Percentiles rank a stretch among this genome's conserved stretches.
Conservation (phyloP, 2,329 filamentous ascomycete genomes). For the Sporothrix mexicana region DNA sequence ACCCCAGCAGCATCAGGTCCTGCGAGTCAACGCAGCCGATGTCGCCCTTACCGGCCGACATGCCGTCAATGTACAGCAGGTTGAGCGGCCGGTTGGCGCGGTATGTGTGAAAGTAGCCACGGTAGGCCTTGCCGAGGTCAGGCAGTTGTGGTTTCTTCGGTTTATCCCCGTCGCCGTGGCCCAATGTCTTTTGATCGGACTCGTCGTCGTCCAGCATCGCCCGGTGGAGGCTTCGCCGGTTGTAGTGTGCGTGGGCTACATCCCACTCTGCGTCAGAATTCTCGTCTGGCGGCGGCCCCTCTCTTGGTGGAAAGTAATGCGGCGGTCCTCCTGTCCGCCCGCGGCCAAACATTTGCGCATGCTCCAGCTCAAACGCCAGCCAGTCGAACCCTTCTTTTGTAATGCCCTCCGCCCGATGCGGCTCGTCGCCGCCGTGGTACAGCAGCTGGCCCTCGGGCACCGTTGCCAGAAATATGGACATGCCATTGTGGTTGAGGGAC, state of each 20-base stretch:
- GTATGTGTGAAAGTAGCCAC: slow-evolving; percentile 72
- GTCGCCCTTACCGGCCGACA: slow-evolving; percentile 67
- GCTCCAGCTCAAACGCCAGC: slow-evolving; percentile 79
- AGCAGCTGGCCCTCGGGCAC: slow-evolving; percentile 69
- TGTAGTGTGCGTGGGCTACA: neutral
- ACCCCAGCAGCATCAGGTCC: slow-evolving; percentile 59
- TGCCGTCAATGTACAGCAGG: slow-evolving; percentile 73
- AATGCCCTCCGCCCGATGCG: slow-evolving; percentile 53
- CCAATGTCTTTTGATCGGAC: neutral
- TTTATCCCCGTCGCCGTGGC: slow-evolving; percentile 21
- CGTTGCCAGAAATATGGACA: slow-evolving; percentile 70
- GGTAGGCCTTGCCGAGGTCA: slow-evolving; percentile 30
- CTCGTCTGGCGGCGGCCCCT: neutral
- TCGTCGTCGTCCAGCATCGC: neutral
- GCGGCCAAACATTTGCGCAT: slow-evolving; percentile 65
- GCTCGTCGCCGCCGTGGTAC: slow-evolving; percentile 65
- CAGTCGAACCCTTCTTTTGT: slow-evolving; percentile 59
- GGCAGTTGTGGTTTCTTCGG: neutral
- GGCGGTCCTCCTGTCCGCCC: neutral
- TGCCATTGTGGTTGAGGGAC: slow-evolving; percentile 75
- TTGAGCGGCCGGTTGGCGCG: slow-evolving; percentile 61
- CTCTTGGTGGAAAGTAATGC: neutral
- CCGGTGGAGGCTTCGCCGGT: neutral
- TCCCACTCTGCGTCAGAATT: neutral
- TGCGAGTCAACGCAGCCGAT: slow-evolving; percentile 73